A percentile compares a stretch with the other conserved stretches of the same genome.
Conservation (phyloP, 2,329 filamentous ascomycete species). For the Ceratocystis huliohia region DNA sequence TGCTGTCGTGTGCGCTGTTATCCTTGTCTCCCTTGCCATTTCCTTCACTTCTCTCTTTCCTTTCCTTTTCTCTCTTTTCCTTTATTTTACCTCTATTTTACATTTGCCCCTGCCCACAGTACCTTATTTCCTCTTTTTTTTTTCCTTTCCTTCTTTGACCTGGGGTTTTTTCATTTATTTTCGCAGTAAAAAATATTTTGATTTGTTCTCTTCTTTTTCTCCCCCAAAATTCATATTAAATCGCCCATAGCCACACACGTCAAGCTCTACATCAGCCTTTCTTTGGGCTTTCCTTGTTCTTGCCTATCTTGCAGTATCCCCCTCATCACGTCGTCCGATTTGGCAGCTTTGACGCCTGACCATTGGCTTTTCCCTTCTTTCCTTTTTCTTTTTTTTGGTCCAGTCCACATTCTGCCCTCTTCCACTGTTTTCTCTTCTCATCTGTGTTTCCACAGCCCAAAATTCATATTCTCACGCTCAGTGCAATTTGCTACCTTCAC, state of each 20-base stretch:
- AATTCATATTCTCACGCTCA: conserved; percentile 6
- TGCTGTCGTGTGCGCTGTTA: not conserved
- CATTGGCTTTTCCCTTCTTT: not conserved
- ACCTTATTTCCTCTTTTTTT: not conserved
- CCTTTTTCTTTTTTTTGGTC: not conserved
- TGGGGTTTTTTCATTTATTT: not conserved
- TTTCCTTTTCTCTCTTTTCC: not conserved
- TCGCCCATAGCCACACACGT: conserved; percentile 5
- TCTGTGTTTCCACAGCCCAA: not conserved
- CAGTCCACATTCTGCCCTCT: not conserved
- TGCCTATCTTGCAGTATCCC: not conserved
- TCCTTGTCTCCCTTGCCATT: not conserved
- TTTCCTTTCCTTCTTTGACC: not conserved
- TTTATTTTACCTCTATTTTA: conserved; percentile 4
- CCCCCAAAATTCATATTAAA: not conserved
- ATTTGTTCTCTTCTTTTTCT: not conserved
- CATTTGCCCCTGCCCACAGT: not conserved
- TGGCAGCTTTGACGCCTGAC: not conserved
- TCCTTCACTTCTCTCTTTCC: not conserved
- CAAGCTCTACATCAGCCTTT: not conserved
- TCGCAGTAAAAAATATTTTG: not conserved
- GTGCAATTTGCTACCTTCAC: not conserved
- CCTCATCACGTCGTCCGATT: not conserved
- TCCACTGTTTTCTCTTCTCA: not conserved
- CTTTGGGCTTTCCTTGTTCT: not conserved